phyloP scores from a whole-genome alignment of 192 early-diverging fungal genomes.

The Hyaloraphidium curvatum region DNA sequence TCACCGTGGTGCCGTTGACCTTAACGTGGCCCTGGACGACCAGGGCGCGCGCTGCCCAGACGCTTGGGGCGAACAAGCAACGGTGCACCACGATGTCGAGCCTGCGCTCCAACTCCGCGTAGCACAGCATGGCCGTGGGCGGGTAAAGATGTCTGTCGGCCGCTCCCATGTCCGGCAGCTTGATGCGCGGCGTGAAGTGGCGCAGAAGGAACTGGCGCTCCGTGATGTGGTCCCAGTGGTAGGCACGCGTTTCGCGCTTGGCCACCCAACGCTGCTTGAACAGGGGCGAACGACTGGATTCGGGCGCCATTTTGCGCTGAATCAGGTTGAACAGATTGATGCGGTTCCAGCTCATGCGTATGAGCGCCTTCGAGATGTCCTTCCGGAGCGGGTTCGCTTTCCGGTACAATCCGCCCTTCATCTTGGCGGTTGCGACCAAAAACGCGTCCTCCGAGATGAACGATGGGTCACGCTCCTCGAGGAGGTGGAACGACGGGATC shows the following conservation, averaged over 20 bases:
- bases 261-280: constrained; percentile 91
- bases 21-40: constrained; percentile 73
- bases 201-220: constrained; percentile 57
- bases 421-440: neutral
- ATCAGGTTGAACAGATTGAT: constrained; percentile 74
- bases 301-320: constrained; percentile 25
- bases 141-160: constrained; percentile 11
- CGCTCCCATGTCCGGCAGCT: neutral
- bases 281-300: constrained; percentile 39
- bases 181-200: neutral
- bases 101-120: constrained; percentile 73
- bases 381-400: neutral
- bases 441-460: neutral
- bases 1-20: constrained; percentile 75
- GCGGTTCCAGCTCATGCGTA: constrained; percentile 92
- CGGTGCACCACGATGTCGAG: constrained; percentile 88
- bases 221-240: constrained; percentile 80
- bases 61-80: constrained; percentile 68
- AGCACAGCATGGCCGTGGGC: constrained; percentile 54
- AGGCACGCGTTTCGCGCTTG: constrained; percentile 77
- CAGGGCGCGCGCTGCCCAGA: constrained; percentile 65
- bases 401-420: neutral
- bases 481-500: too few species aligned
- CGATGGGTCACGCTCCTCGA: neutral
- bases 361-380: constrained; percentile 27